Evolutionary conservation across 2,329 filamentous ascomycete genomes (phyloP).

Genomic region (Curvularia eragrostidis): DNA sequence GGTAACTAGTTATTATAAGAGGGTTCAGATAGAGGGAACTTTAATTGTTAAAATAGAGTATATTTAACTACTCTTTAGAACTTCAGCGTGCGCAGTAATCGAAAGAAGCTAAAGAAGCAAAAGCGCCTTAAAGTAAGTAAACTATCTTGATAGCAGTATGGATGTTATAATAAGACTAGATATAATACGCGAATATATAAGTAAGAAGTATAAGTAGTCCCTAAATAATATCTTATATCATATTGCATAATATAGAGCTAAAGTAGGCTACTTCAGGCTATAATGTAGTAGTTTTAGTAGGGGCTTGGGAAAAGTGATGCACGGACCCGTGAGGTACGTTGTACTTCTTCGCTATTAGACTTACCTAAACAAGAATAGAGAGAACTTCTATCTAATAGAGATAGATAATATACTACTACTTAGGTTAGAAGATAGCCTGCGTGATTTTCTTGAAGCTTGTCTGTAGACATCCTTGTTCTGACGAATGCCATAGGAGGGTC

Average conservation of each 20-base stretch:
- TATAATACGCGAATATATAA: constrained; percentile 5
- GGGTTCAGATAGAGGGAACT: constrained; percentile 7
- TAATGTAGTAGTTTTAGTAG: too few species aligned
- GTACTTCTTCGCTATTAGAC: too few species aligned
- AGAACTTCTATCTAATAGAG: too few species aligned
- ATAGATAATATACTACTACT: too few species aligned
- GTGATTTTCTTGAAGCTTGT: too few species aligned
- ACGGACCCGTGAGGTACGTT: too few species aligned
- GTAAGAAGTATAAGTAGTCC: constrained; percentile 1
- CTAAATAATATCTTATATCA: neutral
- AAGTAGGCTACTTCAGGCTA: neutral
- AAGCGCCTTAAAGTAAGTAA: neutral
- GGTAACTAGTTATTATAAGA: too few species aligned
- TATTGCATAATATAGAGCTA: neutral
- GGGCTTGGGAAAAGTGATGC: too few species aligned
- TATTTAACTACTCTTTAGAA: constrained; percentile 15
- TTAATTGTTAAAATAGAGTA: constrained; percentile 9
- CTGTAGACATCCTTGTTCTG: too few species aligned
- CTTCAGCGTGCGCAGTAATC: constrained; percentile 9
- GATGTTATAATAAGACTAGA: neutral
- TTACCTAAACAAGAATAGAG: too few species aligned
- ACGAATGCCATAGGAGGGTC: too few species aligned
- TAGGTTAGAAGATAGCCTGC: too few species aligned
- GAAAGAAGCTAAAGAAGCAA: constrained; percentile 11
- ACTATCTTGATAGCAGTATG: neutral